Evolutionary conservation across 352 stramenopile genomes (phyloP), one percentile per base, ranked within the genome.

Genomic region (Pythium pyrilobum): DNA sequence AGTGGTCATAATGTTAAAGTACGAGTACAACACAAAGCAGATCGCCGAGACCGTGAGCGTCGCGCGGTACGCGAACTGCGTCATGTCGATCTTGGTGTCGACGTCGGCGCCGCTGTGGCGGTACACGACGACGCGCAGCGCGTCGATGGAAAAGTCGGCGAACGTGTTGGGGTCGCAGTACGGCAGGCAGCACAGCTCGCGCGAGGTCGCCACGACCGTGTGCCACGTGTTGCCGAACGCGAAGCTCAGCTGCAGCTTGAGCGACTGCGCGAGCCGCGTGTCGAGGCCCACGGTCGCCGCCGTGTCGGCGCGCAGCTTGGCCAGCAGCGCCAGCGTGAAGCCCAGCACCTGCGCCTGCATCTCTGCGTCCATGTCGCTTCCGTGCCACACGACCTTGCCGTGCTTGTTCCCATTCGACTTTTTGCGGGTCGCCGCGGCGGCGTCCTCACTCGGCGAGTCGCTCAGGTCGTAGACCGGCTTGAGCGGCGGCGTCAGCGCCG

Each of bases 191-290:
- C 73, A 82, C 16, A 92, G 51, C 12, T 89, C 78, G 12, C 69
- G 66, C 15, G 64, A 73, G 0, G 54, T 74, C 20, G 78, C 74
- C 16, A 81, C 77, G 24, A 85, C 50, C 33, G 74, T 64, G 57
- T 92, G 81, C 81, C 81, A 92, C 45, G 76, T 92, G 44, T 76
- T 71, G 32, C 81, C 78, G 56, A 87, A 85, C 9, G 21, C 28
- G 42, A 69, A 72, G n/a, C 71, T 87, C 37, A 92, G 44, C 51
- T 77, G 74, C 33, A 87, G 74, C 67, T 92, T 92, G 10, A 92
- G 56, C 24, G 67, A 66, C 56, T 76, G 56, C n/a, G 77, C 68
- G 23, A 89, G 68, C 34, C 74, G 69, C 41, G 71, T 67, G 34
- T 87, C 71, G 7, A 66, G 56, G 29, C 79, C 68, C 2, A 52